phyloP scores from a whole-genome alignment of 1,284 basidiomycete genomes.

The Polyporus tsugae region DNA sequence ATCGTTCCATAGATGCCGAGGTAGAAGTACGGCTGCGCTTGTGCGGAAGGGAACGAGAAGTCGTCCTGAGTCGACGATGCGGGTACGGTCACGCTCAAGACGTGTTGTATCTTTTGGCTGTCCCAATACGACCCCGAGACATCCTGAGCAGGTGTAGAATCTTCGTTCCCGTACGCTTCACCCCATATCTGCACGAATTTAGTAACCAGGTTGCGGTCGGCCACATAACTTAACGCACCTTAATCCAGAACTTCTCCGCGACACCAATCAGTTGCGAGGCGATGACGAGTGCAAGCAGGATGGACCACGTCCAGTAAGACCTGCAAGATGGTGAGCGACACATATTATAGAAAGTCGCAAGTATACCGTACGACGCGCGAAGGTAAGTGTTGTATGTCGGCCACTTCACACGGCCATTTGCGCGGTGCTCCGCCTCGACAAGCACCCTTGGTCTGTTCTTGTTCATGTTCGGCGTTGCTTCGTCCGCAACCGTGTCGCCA shows the following conservation, averaged over 20 bases:
- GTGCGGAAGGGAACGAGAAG: slow-evolving; percentile 52
- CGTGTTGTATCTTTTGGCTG: slow-evolving; percentile 43
- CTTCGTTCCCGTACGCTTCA: slow-evolving; percentile 56
- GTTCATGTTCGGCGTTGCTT: slow-evolving; percentile 22
- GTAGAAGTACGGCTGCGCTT: slow-evolving; percentile 68
- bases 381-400: slow-evolving; percentile 82
- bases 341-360: not conserved
- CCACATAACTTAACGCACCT: slow-evolving; percentile 48
- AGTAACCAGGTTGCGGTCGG: not conserved
- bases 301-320: slow-evolving; percentile 71
- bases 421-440: slow-evolving; percentile 74
- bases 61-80: not conserved
- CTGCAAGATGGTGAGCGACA: slow-evolving; percentile 40
- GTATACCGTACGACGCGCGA: slow-evolving; percentile 59
- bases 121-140: slow-evolving; percentile 34
- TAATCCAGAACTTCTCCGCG: slow-evolving; percentile 79
- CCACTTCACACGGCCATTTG: slow-evolving; percentile 82
- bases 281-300: slow-evolving; percentile 57
- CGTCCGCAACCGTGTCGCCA: slow-evolving; percentile 25
- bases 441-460: slow-evolving; percentile 70
- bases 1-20: slow-evolving; percentile 68
- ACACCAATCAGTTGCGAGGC: slow-evolving; percentile 58
- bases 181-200: slow-evolving; percentile 61
- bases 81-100: slow-evolving; percentile 40
- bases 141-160: slow-evolving; percentile 15